A percentile compares a stretch with the other conserved stretches of the same genome.
phyloP scores from a whole-genome alignment of 192 early-diverging fungal species.

The Polychytrium aggregatum region DNA sequence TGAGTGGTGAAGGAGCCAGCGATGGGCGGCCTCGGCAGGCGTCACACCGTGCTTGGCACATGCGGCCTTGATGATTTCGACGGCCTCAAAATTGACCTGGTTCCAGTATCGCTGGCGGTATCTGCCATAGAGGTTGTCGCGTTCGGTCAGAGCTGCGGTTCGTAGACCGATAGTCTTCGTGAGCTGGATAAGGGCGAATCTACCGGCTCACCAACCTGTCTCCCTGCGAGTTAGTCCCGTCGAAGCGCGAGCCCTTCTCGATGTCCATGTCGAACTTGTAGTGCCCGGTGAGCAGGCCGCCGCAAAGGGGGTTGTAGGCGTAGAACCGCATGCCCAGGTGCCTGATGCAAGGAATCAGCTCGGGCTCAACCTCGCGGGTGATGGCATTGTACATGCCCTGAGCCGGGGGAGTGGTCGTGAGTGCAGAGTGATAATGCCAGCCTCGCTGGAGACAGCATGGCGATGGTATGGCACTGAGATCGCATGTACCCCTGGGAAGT shows the following conservation, averaged over 20 bases:
- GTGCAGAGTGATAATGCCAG: too few relatives aligned
- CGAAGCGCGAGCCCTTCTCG: too few relatives aligned
- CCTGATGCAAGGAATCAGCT: conserved; percentile 49
- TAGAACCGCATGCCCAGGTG: conserved; percentile 50
- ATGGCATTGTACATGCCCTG: conserved; percentile 23
- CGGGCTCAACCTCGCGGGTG: conserved; percentile 15
- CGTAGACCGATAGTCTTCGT: too few relatives aligned
- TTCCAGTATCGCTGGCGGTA: conserved; percentile 34
- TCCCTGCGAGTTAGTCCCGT: too few relatives aligned
- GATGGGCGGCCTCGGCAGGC: conserved; percentile 21
- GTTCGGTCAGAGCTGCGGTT: too few relatives aligned
- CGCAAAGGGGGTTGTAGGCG: conserved; percentile 53
- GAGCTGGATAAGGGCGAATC: too few relatives aligned
- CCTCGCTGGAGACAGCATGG: background rate
- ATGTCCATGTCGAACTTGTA: conserved; percentile 4
- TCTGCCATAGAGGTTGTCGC: too few relatives aligned
- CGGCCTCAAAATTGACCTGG: conserved; percentile 30
- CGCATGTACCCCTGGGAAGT: background rate
- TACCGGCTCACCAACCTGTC: too few relatives aligned
- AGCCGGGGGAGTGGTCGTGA: too few relatives aligned
- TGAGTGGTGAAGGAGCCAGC: conserved; percentile 36
- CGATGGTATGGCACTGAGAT: background rate
- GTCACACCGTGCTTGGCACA: conserved; percentile 22
- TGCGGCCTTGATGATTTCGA: conserved; percentile 28
- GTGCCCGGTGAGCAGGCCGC: too few relatives aligned